Evolutionary conservation across 768 basidiomycete genomes (phyloP).

Genomic region (Russula sp.): DNA sequence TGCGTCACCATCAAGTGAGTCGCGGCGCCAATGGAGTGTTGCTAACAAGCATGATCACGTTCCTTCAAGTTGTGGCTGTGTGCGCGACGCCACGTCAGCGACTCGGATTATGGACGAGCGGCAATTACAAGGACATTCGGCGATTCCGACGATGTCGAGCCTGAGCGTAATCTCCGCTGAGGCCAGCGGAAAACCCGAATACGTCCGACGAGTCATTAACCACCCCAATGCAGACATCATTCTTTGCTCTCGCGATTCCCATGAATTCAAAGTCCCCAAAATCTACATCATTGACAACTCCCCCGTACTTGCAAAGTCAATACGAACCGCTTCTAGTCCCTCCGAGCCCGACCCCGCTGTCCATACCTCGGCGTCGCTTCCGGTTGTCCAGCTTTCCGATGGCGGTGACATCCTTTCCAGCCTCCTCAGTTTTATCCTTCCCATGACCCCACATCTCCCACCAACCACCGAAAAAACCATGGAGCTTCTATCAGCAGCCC

Average conservation of each 20-base stretch:
- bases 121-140: neutral
- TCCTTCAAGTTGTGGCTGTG: too few species aligned
- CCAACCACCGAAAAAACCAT: neutral
- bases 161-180: neutral
- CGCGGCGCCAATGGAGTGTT: too few species aligned
- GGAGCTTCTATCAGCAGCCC: constrained; percentile 8
- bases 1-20: too few species aligned
- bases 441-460: constrained; percentile 2
- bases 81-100: neutral
- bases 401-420: constrained; percentile 5
- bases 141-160: neutral
- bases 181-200: neutral
- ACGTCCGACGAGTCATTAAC: neutral
- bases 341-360: neutral
- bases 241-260: constrained; percentile 1
- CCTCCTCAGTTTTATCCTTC: constrained; percentile 15
- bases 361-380: neutral
- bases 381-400: constrained; percentile 3
- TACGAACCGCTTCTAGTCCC: neutral
- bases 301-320: constrained; percentile 26
- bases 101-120: neutral
- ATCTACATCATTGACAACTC: constrained; percentile 13
- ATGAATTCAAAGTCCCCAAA: constrained; percentile 9
- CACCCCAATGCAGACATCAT: constrained; percentile 8
- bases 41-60: too few species aligned